Conservation (phyloP, 176 grass and related monocot species). For the Avena sativa region DNA sequence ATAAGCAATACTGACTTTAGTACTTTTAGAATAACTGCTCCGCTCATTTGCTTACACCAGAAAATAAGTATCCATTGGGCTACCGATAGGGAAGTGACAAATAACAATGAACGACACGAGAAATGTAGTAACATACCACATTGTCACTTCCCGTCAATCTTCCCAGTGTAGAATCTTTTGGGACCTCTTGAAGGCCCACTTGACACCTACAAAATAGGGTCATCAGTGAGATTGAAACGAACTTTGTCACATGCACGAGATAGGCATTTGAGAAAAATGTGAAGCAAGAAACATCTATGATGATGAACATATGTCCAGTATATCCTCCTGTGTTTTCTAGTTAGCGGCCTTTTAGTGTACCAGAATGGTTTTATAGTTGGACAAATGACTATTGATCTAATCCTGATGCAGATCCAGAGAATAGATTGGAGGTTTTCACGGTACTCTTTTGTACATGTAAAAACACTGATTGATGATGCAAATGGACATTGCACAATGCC, state of each 20-base stretch:
- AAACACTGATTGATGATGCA: neutral
- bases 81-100: neutral
- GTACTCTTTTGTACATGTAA: neutral
- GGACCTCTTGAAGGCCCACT: slow-evolving; percentile 80
- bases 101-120: neutral
- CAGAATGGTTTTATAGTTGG: neutral
- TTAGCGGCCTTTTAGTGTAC: too few relatives aligned
- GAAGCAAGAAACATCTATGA: neutral
- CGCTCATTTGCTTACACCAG: neutral
- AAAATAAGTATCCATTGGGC: slow-evolving; percentile 1
- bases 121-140: slow-evolving; percentile 61
- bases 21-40: neutral
- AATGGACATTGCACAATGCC: neutral
- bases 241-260: neutral
- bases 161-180: slow-evolving; percentile 84
- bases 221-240: slow-evolving; percentile 1
- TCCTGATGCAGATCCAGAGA: neutral
- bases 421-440: neutral
- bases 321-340: neutral
- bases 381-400: neutral
- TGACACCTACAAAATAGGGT: slow-evolving; percentile 64
- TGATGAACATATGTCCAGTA: neutral
- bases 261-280: neutral
- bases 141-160: slow-evolving; percentile 97
- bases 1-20: neutral